Evolutionary conservation across 2,329 filamentous ascomycete genomes (phyloP), one percentile per base, ranked within the genome.

Genomic region (Colletotrichum filicis): DNA sequence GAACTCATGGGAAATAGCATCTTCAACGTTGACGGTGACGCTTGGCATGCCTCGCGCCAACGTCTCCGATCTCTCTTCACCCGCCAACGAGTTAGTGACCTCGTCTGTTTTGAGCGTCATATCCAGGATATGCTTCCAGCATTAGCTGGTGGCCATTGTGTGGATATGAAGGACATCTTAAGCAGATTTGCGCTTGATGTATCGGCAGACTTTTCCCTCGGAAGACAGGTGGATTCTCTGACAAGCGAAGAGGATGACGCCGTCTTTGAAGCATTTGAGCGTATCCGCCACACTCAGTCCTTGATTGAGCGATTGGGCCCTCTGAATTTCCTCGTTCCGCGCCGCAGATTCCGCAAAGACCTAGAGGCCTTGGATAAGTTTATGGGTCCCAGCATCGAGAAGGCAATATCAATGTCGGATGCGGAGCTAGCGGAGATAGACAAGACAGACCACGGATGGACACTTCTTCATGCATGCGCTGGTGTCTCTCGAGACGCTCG

Each of bases 391-490:
- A 95, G 90, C 79, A 94, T 95, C 75, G 87, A 92, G 68, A 86
- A 89, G 53, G 89, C 92, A 0, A 85, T 95, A 7, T 85, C 86
- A 2, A 84, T 95, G 52, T 87, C 89, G 0, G 86, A 87, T 0
- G 87, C 88, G 9, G 93, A 94, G 78, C 87, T 94, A 1, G 89
- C 93, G 71, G 89, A 92, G 75, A 91, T 92, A 76, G 91, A 92
- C 77, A 85, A 88, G 76, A 57, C 14, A 26, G 58, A 62, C 2
- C 32, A 63, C 46, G 87, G 87, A 60, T 93, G 93, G 77, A 94
- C 92, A 1, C 95, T 96, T 82, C 87, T 95, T n/a, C 92, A 95
- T 79, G 92, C 92, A 92, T 92, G 24, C 86, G 42, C 42, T 46
- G 42, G 87, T n/a, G 92, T 91, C 80, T 95, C 93, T 0, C 89